These are phyloP conservation scores for Lunasporangiospora selenospora DNA, from an alignment of 192 early-diverging fungal genomes.

Conservation along the genomic window DNA sequence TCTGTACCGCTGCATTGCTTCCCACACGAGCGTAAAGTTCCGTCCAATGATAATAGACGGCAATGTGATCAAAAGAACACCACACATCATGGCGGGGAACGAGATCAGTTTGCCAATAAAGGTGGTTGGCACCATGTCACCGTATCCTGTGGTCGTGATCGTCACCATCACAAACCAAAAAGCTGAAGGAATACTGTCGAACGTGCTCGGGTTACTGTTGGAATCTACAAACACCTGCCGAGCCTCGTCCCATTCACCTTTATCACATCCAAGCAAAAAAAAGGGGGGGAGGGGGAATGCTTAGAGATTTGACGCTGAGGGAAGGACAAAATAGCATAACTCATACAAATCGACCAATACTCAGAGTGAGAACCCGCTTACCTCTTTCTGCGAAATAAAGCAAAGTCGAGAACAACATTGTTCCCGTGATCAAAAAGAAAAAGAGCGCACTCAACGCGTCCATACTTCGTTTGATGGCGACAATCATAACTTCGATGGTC, in stretches of 20 bases:
- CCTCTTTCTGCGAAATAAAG: slow-evolving; percentile 83
- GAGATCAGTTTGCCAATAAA: slow-evolving; percentile 78
- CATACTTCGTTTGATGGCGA: slow-evolving; percentile 71
- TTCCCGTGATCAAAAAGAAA: slow-evolving; percentile 72
- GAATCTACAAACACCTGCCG: slow-evolving; percentile 65
- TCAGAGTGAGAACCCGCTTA: slow-evolving; percentile 1
- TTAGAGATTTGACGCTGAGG: not conserved
- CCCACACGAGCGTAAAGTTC: slow-evolving; percentile 82
- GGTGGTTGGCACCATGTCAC: slow-evolving; percentile 79
- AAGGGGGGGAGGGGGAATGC: too few species aligned
- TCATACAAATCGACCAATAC: not conserved
- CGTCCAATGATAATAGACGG: slow-evolving; percentile 84
- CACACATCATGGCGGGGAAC: slow-evolving; percentile 81
- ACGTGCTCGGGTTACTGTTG: slow-evolving; percentile 67
- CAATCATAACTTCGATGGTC: slow-evolving; percentile 82
- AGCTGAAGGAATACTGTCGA: slow-evolving; percentile 78
- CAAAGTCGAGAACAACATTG: slow-evolving; percentile 73
- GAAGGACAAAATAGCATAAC: slow-evolving; percentile 2
- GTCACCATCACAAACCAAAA: slow-evolving; percentile 80
- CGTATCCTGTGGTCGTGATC: slow-evolving; percentile 79
- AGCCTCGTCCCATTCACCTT: slow-evolving; percentile 65
- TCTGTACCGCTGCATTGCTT: slow-evolving; percentile 61
- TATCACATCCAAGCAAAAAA: slow-evolving; percentile 1
- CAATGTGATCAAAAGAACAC: slow-evolving; percentile 77
- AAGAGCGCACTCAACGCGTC: slow-evolving; percentile 75